Base-by-base conservation (phyloP, 495 filamentous ascomycete genomes). In the Tricharina praecox region DNA sequence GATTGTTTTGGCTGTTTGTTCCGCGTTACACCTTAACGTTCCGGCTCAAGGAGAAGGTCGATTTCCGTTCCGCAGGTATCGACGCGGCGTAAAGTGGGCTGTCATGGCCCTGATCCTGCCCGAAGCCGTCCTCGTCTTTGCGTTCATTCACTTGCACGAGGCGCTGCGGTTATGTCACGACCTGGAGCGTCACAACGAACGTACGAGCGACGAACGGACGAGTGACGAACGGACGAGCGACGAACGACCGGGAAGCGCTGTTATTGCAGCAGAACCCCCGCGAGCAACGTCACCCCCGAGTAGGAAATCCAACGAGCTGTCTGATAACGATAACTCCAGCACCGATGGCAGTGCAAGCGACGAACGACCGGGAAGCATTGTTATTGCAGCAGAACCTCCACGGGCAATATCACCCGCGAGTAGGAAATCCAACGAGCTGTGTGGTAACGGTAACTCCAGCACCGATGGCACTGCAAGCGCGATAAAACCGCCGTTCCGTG, bases 21-120 rank as follows among this genome's bases (percentile, higher is more conserved):
- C 15, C 11, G 42, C 36, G 2, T 13, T 54, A 18, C 50, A 52
- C 32, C 23, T 54, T 2, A 52, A 54, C 21, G 34, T 54, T 8
- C 52, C 49, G 3, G 20, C 13, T 7, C 5, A 2, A 1, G 11
- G 24, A 1, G 38, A 45, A 4, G 18, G 38, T 5, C 18, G 3
- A 20, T 20, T 21, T 13, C 1, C 23, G 11, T 19, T 2, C 3
- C 11, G 9, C 15, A 3, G 3, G 15, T 44, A 2, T 44, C 2
- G n/a, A 1, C 24, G 34, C n/a, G 19, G 40, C 28, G 4, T 36
- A 23, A 36, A 37, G 26, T 34, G 52, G 52, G 50, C 13, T 25
- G 9, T 25, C 11, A 19, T 33, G 24, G n/a, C 40, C 1, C 23
- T 37, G 40, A 39, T 48, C 23, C 3, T 13, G 3, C 52, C 52